A percentile compares a stretch with the other conserved stretches of the same genome.
These are phyloP conservation scores for Tylopilus plumbeoviolaceoides DNA, from an alignment of 768 basidiomycete species.

Conservation along the genomic window DNA sequence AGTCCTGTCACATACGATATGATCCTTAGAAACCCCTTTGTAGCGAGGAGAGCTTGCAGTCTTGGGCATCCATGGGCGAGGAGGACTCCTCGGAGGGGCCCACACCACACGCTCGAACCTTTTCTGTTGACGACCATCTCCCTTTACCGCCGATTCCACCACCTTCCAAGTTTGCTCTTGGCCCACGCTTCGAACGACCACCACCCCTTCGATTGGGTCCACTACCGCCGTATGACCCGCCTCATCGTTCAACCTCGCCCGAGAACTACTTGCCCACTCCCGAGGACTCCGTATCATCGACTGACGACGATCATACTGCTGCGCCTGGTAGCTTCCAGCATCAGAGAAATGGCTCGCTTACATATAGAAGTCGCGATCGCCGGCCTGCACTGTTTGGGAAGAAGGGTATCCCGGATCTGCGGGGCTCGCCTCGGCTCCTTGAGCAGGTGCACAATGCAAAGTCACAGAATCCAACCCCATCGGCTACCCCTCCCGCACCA, in stretches of 20 bases:
- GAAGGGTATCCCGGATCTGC: conserved; percentile 86
- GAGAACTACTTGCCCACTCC: conserved; percentile 56
- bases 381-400: conserved; percentile 48
- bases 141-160: conserved; percentile 35
- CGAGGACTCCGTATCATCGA: conserved; percentile 49
- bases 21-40: conserved; percentile 6
- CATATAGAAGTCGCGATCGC: conserved; percentile 34
- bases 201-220: conserved; percentile 48
- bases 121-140: conserved; percentile 57
- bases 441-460: conserved; percentile 21
- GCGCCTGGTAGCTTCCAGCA: conserved; percentile 33
- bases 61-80: conserved; percentile 43
- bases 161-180: conserved; percentile 25
- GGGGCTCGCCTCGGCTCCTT: conserved; percentile 44
- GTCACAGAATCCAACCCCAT: conserved; percentile 23
- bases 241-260: conserved; percentile 48
- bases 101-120: conserved; percentile 52
- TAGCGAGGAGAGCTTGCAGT: conserved; percentile 40
- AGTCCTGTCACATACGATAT: not conserved
- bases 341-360: conserved; percentile 50
- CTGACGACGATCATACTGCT: conserved; percentile 40
- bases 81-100: conserved; percentile 35
- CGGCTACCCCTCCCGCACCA: conserved; percentile 3
- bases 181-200: conserved; percentile 36
- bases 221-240: conserved; percentile 38